A percentile compares a stretch with the other conserved stretches of the same genome.
These are phyloP conservation scores for Pyricularia sp. DNA, from an alignment of 2,329 filamentous ascomycete species.

Conservation along the genomic window DNA sequence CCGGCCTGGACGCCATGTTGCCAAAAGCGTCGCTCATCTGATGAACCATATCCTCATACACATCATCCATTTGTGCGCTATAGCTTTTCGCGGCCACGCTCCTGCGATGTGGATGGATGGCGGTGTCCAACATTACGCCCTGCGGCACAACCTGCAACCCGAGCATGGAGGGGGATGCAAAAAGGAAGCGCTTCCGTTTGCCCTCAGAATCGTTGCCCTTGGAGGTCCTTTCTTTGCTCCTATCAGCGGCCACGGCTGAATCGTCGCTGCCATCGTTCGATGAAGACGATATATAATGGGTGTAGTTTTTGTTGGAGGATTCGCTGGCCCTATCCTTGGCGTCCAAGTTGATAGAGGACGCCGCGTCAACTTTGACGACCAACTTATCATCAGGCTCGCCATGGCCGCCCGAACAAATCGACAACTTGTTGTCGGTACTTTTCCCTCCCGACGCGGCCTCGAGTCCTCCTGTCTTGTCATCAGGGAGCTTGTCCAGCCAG, in stretches of 20 bases:
- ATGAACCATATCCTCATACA: neutral
- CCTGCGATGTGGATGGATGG: neutral
- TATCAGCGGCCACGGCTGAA: neutral
- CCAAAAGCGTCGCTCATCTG: neutral
- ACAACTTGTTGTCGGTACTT: neutral
- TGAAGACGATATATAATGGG: neutral
- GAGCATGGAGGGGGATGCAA: neutral
- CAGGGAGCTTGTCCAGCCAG: neutral
- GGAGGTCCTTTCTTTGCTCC: neutral
- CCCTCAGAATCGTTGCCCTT: neutral
- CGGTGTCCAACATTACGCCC: neutral
- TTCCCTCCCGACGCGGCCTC: neutral
- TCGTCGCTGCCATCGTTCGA: neutral
- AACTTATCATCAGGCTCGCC: neutral
- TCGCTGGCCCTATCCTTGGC: neutral
- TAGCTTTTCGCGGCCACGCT: neutral
- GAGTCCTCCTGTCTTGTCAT: neutral
- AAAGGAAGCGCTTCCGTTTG: neutral
- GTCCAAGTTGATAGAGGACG: neutral
- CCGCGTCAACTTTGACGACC: neutral
- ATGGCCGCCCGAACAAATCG: neutral
- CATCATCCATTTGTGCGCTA: neutral
- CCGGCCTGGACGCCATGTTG: neutral
- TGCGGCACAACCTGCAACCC: conserved; percentile 1
- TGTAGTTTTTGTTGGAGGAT: neutral